Base-by-base conservation (phyloP, 306 rosid genomes). In the Cyamopsis tetragonoloba region DNA sequence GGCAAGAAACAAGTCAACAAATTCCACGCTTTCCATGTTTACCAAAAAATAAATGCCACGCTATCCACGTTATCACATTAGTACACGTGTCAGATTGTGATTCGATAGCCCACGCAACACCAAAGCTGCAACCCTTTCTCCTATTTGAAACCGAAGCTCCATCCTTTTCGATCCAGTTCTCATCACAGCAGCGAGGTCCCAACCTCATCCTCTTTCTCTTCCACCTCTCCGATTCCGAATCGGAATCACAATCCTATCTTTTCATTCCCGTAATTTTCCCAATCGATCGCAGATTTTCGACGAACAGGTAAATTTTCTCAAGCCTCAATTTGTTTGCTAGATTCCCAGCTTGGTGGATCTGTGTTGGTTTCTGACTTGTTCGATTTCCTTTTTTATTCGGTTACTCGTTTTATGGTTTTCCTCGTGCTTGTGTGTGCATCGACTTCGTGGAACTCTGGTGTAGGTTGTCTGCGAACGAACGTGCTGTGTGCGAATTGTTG, bases 231-330 rank as follows among this genome's bases (percentile, higher is more conserved):
- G 37, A 41, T 58, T 58, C 64, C 39, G 46, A 34, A 34, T 15
- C 10, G 9, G 26, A 68, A 38, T 68, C 64, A 5, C 6, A 53
- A 13, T 35, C 20, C 47, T 65, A 0, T 14, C 5, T 14, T 31
- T 37, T 14, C 2, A 17, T 26, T 13, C 17, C 3, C 6, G 12
- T 1, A 11, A 22, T 32, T 49, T 57, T 58, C 22, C 28, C 34
- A 4, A 1, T 48, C 22, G 9, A 10, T 37, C 3, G 7, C 26
- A 34, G 63, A 50, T 68, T 27, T 32, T 8, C 23, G 46, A 22
- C 49, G 17, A 27, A 7, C 13, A 1, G 77, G 77, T 77, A 76
- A 70, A 55, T 17, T 63, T 69, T 34, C 18, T 62, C 13, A 19
- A 41, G 11, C 53, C 18, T 8, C 9, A 1, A 42, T 54, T 70